Percentiles rank a stretch among this genome's conserved stretches.
phyloP scores from a whole-genome alignment of 768 basidiomycete species.

The Daedaleopsis nitida region DNA sequence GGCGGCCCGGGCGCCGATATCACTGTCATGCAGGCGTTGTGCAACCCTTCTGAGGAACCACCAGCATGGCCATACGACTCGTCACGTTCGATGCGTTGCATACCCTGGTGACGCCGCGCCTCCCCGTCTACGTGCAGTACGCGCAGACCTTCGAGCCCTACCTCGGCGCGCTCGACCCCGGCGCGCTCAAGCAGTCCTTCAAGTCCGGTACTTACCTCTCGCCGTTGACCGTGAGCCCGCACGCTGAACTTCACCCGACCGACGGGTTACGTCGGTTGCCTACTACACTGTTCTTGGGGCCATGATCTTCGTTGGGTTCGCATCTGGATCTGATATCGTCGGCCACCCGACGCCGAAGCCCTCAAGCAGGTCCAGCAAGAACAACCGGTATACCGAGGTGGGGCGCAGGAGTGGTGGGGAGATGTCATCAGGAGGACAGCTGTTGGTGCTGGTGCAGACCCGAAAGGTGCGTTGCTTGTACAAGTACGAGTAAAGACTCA shows the following conservation, averaged over 20 bases:
- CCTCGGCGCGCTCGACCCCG: constrained; percentile 60
- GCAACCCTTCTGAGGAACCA: background rate
- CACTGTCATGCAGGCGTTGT: background rate
- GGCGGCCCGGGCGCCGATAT: too few species aligned
- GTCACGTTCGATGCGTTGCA: constrained; percentile 81
- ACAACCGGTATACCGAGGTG: constrained; percentile 58
- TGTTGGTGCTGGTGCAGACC: constrained; percentile 70
- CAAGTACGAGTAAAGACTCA: background rate
- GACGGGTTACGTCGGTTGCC: background rate
- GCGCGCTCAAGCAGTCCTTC: constrained; percentile 57
- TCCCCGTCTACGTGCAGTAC: constrained; percentile 67
- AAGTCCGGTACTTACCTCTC: constrained; percentile 45
- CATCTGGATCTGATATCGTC: background rate
- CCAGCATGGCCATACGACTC: constrained; percentile 47
- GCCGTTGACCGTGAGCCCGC: background rate
- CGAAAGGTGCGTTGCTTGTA: constrained; percentile 43
- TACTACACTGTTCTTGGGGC: too few species aligned
- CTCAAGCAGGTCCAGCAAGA: constrained; percentile 56
- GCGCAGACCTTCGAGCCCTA: constrained; percentile 66
- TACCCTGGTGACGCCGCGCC: constrained; percentile 71
- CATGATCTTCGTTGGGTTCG: too few species aligned
- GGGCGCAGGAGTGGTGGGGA: constrained; percentile 70
- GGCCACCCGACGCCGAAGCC: constrained; percentile 30
- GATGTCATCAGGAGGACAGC: constrained; percentile 77
- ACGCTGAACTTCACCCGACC: background rate